Base-by-base conservation (phyloP, 2,329 filamentous ascomycete genomes). In the Clarireedia hainanense region DNA sequence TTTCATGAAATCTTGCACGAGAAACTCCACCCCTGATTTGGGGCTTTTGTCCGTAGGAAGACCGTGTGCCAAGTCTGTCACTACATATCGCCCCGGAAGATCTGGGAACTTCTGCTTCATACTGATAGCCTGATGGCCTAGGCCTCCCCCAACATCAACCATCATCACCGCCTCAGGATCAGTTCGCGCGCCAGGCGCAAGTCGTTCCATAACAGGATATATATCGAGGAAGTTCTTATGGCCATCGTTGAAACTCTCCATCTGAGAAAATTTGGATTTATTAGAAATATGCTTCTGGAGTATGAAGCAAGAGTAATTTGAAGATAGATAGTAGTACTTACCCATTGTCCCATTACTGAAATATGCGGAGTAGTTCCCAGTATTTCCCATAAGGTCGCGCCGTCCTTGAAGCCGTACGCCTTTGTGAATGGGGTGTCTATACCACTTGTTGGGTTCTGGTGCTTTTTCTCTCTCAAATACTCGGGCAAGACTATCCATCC, bases 1-100 rank as follows among this genome's bases (percentile, higher is more conserved):
- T 6, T 63, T 62, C 58, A 71, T 71, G 61, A 72, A 69, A 48
- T 69, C 65, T 54, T 71, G 63, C 2, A 58, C 58, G 57, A 68
- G 60, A 4, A 26, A 15, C 37, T 54, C 55, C 15, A 52, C 52
- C 15, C 36, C 47, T 15, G 24, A 10, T 15, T 40, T 30, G 12
- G 47, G n/a, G 4, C 9, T 15, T 20, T 26, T 40, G 26, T 54
- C 34, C 36, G 52, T 46, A 46, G 60, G 57, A 36, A 63, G 57
- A 1, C 14, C 37, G 10, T 34, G 14, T 4, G 55, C 43, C 5
- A 63, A 50, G 37, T 65, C 63, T 26, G 64, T 58, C 2, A 65
- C 50, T 2, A 65, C 51, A 5, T 64, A 50, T 46, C 47, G 34
- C 24, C 62, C 60, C 1, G 57, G 55, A 17, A 46, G 15, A 7